Percentiles rank a stretch among this genome's conserved stretches.
These are phyloP conservation scores for Hanseniaspora singularis DNA, from an alignment of 805 yeast species.

Conservation along the genomic window DNA sequence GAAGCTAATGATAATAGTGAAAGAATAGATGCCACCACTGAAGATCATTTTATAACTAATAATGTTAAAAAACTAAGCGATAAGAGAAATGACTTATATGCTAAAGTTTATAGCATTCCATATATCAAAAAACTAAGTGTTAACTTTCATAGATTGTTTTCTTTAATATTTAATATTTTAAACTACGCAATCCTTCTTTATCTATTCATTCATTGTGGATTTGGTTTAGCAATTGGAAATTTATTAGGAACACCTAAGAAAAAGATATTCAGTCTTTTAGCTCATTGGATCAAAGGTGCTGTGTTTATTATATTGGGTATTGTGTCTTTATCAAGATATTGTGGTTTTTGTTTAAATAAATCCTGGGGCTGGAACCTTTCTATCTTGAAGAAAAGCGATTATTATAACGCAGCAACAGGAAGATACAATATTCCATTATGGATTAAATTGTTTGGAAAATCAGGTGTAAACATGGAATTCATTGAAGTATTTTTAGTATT, in stretches of 20 bases:
- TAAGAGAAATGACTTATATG: slow-evolving; percentile 29
- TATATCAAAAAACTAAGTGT: slow-evolving; percentile 20
- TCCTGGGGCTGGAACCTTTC: slow-evolving; percentile 88
- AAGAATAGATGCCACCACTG: slow-evolving; percentile 12
- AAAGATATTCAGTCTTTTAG: slow-evolving; percentile 67
- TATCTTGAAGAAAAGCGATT: slow-evolving; percentile 21
- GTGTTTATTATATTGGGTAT: slow-evolving; percentile 70
- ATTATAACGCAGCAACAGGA: slow-evolving; percentile 21
- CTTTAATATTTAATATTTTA: slow-evolving; percentile 37
- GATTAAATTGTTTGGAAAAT: slow-evolving; percentile 14
- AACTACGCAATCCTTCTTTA: slow-evolving; percentile 57
- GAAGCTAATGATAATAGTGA: slow-evolving; percentile 19
- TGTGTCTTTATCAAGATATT: slow-evolving; percentile 70
- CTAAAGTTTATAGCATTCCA: slow-evolving; percentile 29
- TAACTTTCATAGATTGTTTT: slow-evolving; percentile 23
- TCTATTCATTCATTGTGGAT: slow-evolving; percentile 43
- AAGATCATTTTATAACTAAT: neutral
- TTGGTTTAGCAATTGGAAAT: slow-evolving; percentile 51
- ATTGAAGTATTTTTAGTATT: slow-evolving; percentile 68
- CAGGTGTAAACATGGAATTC: slow-evolving; percentile 58
- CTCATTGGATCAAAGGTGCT: slow-evolving; percentile 94
- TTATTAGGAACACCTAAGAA: slow-evolving; percentile 51
- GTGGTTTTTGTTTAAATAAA: slow-evolving; percentile 60
- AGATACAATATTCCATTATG: slow-evolving; percentile 19
- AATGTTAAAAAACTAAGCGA: neutral